Evolutionary conservation across 2,329 filamentous ascomycete genomes (phyloP), one percentile per base, ranked within the genome.

Genomic region (Aspergillus viridinutans): DNA sequence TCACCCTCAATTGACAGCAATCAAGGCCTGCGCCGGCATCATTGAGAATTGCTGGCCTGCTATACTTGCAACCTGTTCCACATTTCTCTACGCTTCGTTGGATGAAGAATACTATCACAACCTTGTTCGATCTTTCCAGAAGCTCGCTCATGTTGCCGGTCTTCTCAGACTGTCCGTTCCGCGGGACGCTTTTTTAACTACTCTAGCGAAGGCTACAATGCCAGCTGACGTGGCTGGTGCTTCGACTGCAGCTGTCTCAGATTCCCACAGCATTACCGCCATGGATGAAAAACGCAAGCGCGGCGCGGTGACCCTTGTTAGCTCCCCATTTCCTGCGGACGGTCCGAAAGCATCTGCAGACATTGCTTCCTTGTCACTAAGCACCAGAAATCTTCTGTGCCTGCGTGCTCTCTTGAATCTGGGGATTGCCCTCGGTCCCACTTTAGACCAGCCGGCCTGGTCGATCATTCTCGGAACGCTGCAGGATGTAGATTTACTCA

Each of bases 21-120:
- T 97, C 56, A 85, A 87, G 67, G 85, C 86, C 1, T 93, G 90
- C 65, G 90, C 91, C 12, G 83, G 83, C 9, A 88, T 99, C 54
- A 89, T 99, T 25, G 90, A 95, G 3, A 84, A 90, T 63, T 97
- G 93, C 72, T 99, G 94, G 94, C 94, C 94, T 49, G 94, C 94
- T 12, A 87, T 97, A 42, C 83, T 99, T 50, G 93, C 94, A 1
- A 94, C 92, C 1, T 97, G 92, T 66, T 99, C 94, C 0, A 97
- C 93, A 0, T 99, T 97, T 69, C 78, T 99, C 20, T 95, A 96
- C 69, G 90, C 94, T 29, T 87, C 93, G 0, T 79, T 99, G 3
- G 94, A 99, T 70, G 89, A 90, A 1, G 92, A 97, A 53, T 97
- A 94, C 65, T 99, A 97, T 67, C 92, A 97, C 64, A 86, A 88